Percentiles rank a stretch among this genome's conserved stretches.
Conservation (phyloP, 805 yeast genomes). For the Wickerhamiella occidentalis region DNA sequence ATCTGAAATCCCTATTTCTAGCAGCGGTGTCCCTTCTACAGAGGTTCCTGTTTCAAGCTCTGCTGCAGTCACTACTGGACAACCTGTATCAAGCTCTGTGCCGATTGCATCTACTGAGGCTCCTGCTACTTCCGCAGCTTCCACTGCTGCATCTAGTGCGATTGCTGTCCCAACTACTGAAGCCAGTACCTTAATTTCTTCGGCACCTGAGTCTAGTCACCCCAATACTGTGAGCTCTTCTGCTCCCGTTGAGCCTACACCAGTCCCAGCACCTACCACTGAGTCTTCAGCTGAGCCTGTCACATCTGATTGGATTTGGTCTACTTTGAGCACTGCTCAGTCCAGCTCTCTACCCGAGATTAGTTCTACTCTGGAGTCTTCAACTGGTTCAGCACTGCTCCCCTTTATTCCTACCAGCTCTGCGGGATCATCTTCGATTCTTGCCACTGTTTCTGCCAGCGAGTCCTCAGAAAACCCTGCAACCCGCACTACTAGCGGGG, state of each 20-base stretch:
- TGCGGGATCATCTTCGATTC: not conserved
- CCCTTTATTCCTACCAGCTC: slow-evolving; percentile 8
- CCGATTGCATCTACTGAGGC: not conserved
- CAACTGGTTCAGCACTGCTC: slow-evolving; percentile 2
- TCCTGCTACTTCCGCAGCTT: not conserved
- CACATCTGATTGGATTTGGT: slow-evolving; percentile 9
- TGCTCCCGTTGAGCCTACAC: not conserved
- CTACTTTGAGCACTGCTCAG: slow-evolving; percentile 8
- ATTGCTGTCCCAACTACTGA: not conserved
- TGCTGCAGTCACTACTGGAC: not conserved
- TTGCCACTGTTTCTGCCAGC: not conserved
- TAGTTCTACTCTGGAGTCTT: not conserved
- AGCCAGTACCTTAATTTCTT: not conserved
- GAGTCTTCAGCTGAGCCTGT: not conserved
- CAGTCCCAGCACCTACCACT: not conserved
- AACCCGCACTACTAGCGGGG: not conserved
- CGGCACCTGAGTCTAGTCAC: not conserved
- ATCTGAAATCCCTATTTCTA: not conserved
- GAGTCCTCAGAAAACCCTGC: not conserved
- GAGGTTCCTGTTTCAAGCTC: not conserved
- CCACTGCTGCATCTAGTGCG: not conserved
- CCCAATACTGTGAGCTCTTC: not conserved
- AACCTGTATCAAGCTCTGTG: not conserved
- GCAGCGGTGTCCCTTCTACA: not conserved
- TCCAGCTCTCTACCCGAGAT: not conserved